Evolutionary conservation across 108 stramenopile species (phyloP).

Genomic region (Skeletonema grethae): DNA sequence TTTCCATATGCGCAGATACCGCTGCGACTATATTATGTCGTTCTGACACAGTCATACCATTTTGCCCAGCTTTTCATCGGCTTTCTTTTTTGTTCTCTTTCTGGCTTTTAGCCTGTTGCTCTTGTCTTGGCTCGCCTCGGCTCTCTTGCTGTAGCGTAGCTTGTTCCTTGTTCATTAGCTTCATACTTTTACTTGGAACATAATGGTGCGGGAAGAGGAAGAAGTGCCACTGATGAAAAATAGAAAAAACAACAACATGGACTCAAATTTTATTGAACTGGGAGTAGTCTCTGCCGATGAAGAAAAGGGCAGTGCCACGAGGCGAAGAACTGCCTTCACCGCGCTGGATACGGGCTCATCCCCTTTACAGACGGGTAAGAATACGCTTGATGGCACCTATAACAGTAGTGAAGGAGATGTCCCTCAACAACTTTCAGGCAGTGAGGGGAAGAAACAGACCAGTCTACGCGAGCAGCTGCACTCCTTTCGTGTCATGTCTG

Average conservation of each 20-base stretch:
- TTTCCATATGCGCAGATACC: no score
- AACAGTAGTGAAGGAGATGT: background rate
- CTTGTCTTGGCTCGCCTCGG: no score
- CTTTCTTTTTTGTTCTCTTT: no score
- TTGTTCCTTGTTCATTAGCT: no score
- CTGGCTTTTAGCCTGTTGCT: no score
- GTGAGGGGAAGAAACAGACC: background rate
- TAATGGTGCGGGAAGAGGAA: background rate
- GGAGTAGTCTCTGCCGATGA: background rate
- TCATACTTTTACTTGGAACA: no score
- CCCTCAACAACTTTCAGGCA: background rate
- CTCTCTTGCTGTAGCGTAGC: no score
- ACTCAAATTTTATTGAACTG: slow-evolving; percentile 1
- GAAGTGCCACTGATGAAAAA: background rate
- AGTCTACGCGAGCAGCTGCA: slow-evolving; percentile 26
- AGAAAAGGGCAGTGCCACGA: background rate
- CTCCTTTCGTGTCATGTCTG: slow-evolving; percentile 50
- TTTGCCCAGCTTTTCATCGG: no score
- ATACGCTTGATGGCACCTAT: background rate
- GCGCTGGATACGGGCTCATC: background rate
- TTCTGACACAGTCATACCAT: no score
- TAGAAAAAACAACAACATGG: background rate
- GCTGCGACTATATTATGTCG: no score
- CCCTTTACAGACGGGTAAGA: background rate
- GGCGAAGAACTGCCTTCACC: background rate